Conservation (phyloP, 805 yeast species). For the Monosporozyma unispora region DNA sequence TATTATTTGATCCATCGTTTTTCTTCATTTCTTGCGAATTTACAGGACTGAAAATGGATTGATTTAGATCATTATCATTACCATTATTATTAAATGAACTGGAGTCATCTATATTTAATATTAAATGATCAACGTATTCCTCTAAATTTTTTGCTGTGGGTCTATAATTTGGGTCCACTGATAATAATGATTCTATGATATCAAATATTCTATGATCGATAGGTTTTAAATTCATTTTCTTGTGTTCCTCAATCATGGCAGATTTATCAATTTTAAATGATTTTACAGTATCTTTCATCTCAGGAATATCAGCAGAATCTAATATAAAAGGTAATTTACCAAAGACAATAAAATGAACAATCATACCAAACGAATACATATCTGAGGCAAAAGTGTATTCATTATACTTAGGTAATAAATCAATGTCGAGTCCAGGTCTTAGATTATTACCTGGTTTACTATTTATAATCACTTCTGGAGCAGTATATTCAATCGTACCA, state of each 20-base stretch:
- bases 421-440: conserved; percentile 3
- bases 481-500: conserved; percentile 81
- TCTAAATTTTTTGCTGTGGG: conserved; percentile 37
- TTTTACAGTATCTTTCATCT: conserved; percentile 31
- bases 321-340: conserved; percentile 55
- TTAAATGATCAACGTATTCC: conserved; percentile 17
- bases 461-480: conserved; percentile 60
- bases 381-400: conserved; percentile 70
- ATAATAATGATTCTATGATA: conserved; percentile 35
- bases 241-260: conserved; percentile 12
- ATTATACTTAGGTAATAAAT: conserved; percentile 29
- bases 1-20: neutral
- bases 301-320: conserved; percentile 12
- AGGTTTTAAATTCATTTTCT: conserved; percentile 11
- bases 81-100: too few relatives aligned
- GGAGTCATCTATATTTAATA: neutral
- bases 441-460: conserved; percentile 7
- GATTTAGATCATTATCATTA: neutral
- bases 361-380: conserved; percentile 75
- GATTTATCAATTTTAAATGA: conserved; percentile 22
- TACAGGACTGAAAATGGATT: neutral
- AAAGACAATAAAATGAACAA: conserved; percentile 65
- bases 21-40: neutral
- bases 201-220: conserved; percentile 28
- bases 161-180: conserved; percentile 32